phyloP scores from a whole-genome alignment of 148 eudicot species.

The Vaccinium myrtillus region DNA sequence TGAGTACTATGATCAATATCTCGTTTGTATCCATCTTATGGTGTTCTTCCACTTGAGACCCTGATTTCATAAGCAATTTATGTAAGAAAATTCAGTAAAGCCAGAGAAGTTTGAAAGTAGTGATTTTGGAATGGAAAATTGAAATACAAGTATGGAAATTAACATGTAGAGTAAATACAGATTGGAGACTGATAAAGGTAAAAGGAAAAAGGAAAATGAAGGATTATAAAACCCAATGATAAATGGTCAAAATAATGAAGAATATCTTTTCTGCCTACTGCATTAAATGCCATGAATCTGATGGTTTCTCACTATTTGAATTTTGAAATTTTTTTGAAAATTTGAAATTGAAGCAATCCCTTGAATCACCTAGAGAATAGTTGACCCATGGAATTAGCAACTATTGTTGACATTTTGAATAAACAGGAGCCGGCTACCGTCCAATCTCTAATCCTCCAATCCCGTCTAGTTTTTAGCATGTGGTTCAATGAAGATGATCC shows the following conservation, averaged over 20 bases:
- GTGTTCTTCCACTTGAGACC: conserved; percentile 23
- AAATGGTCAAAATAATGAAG: neutral
- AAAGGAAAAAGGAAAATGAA: neutral
- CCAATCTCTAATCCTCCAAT: neutral
- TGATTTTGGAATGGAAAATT: conserved; percentile 3
- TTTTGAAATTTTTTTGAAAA: neutral
- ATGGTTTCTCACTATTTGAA: neutral
- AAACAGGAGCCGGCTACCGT: neutral
- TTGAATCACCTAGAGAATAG: neutral
- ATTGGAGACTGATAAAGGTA: neutral
- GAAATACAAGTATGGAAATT: neutral
- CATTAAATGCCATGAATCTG: conserved; percentile 8
- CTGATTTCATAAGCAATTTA: conserved; percentile 29
- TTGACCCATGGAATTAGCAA: neutral
- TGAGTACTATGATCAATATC: conserved; percentile 36
- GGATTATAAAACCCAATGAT: neutral
- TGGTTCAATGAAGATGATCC: neutral
- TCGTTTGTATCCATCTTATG: conserved; percentile 28
- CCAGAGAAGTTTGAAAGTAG: neutral
- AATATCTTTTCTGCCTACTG: neutral
- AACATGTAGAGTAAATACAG: neutral
- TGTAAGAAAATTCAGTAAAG: neutral
- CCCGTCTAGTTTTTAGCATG: neutral
- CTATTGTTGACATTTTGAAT: neutral
- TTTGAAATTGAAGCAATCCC: neutral